A percentile compares a stretch with the other conserved stretches of the same genome.
Evolutionary conservation across 345 rosid genomes (phyloP).

Genomic region (Microthlaspi erraticum): DNA sequence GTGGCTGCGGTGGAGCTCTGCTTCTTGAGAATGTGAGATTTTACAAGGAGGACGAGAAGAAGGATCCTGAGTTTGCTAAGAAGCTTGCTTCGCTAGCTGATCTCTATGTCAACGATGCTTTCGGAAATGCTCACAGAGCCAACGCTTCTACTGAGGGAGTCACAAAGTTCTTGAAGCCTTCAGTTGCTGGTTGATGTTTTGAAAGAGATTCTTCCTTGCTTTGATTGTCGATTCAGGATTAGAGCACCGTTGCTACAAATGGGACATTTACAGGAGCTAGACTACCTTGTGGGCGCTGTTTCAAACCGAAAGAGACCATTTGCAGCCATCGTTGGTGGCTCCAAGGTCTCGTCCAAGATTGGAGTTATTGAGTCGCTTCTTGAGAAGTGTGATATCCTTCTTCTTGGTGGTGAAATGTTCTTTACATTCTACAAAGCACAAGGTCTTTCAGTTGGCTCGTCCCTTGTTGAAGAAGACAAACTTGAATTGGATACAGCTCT

Average conservation of each 20-base stretch:
- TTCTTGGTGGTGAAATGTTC: slow-evolving; percentile 97
- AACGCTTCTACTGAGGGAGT: slow-evolving; percentile 97
- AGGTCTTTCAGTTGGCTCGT: slow-evolving; percentile 73
- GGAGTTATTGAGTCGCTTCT: slow-evolving; percentile 93
- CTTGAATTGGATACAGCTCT: slow-evolving; percentile 80
- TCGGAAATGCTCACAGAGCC: slow-evolving; percentile 92
- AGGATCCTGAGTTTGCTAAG: slow-evolving; percentile 92
- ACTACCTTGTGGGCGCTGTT: slow-evolving; percentile 94
- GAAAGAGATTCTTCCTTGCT: not conserved
- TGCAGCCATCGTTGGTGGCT: slow-evolving; percentile 91
- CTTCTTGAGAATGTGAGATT: slow-evolving; percentile 93
- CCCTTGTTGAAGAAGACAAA: slow-evolving; percentile 93
- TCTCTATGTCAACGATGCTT: slow-evolving; percentile 90
- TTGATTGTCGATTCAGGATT: not conserved
- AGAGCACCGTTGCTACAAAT: too few species aligned
- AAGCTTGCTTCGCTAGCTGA: slow-evolving; percentile 90
- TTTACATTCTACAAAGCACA: slow-evolving; percentile 97
- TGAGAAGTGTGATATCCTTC: slow-evolving; percentile 72
- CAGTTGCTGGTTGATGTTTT: slow-evolving; percentile 73
- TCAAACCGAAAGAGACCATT: slow-evolving; percentile 86
- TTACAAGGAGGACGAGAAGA: slow-evolving; percentile 94
- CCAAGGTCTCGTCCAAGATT: slow-evolving; percentile 89
- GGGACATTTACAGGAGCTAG: slow-evolving; percentile 67
- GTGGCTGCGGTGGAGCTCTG: slow-evolving; percentile 79
- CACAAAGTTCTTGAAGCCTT: slow-evolving; percentile 79